These are phyloP conservation scores for Russula ochroleuca DNA, from an alignment of 768 basidiomycete species.

Conservation along the genomic window DNA sequence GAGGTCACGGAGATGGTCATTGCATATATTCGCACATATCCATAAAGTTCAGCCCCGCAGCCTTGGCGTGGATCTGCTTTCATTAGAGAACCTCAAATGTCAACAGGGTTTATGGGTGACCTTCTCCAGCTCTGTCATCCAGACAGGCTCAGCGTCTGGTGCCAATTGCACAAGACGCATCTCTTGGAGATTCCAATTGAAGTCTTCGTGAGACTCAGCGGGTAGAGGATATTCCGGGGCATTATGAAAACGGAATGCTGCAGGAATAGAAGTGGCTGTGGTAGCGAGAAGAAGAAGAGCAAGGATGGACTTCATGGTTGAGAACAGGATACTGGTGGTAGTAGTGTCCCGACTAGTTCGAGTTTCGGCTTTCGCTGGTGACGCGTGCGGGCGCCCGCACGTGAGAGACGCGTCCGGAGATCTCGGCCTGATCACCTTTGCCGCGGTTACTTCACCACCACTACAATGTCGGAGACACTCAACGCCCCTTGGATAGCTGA, in stretches of 20 bases:
- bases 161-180: conserved; percentile 73
- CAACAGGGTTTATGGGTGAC: conserved; percentile 36
- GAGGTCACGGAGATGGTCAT: conserved; percentile 4
- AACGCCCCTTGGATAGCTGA: conserved; percentile 52
- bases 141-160: conserved; percentile 55
- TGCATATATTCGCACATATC: conserved; percentile 59
- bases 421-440: background rate
- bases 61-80: conserved; percentile 68
- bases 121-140: conserved; percentile 91
- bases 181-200: conserved; percentile 66
- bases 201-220: conserved; percentile 3
- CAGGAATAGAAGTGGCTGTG: conserved; percentile 4
- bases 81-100: background rate
- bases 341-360: no score
- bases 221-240: conserved; percentile 12
- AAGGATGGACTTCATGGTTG: conserved; percentile 19
- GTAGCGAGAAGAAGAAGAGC: conserved; percentile 17
- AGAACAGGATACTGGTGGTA: background rate
- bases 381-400: background rate
- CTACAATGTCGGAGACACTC: conserved; percentile 39
- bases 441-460: background rate
- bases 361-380: background rate
- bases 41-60: conserved; percentile 76
- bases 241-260: conserved; percentile 14
- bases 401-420: conserved; percentile 2